A percentile compares a stretch with the other conserved stretches of the same genome.
phyloP scores from a whole-genome alignment of 75 land plant genomes.

The Cryptomeria japonica region DNA sequence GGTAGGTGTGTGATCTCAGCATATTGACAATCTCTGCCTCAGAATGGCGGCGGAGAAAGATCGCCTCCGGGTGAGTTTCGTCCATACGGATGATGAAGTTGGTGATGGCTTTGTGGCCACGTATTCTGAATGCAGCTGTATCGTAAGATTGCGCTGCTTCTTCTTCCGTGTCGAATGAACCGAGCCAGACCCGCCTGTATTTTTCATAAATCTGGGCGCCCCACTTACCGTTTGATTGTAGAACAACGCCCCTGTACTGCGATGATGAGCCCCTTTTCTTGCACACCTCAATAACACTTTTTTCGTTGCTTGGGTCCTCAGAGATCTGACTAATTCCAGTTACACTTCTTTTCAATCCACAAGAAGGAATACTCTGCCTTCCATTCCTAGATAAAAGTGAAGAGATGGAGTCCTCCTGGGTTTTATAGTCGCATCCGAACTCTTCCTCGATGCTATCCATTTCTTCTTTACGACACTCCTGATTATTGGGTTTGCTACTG shows the following conservation, averaged over 20 bases:
- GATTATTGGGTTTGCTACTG: too few species aligned
- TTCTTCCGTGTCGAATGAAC: constrained; percentile 46
- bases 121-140: constrained; percentile 37
- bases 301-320: too few species aligned
- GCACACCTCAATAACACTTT: too few species aligned
- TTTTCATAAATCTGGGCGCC: constrained; percentile 58
- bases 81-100: constrained; percentile 30
- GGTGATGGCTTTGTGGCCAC: constrained; percentile 45
- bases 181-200: constrained; percentile 50
- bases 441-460: too few species aligned
- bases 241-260: constrained; percentile 50
- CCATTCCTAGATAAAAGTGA: too few species aligned
- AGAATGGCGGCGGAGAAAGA: constrained; percentile 21
- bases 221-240: constrained; percentile 56
- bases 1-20: constrained; percentile 41
- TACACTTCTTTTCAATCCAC: too few species aligned
- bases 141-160: constrained; percentile 54
- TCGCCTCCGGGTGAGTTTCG: constrained; percentile 13
- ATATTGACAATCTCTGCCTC: constrained; percentile 41
- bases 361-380: too few species aligned
- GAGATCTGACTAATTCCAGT: too few species aligned
- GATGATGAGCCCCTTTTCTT: constrained; percentile 12
- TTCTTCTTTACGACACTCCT: too few species aligned
- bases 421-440: too few species aligned
- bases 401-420: too few species aligned